Evolutionary conservation across 2,329 filamentous ascomycete genomes (phyloP).

Genomic region (Penicillium sp.): DNA sequence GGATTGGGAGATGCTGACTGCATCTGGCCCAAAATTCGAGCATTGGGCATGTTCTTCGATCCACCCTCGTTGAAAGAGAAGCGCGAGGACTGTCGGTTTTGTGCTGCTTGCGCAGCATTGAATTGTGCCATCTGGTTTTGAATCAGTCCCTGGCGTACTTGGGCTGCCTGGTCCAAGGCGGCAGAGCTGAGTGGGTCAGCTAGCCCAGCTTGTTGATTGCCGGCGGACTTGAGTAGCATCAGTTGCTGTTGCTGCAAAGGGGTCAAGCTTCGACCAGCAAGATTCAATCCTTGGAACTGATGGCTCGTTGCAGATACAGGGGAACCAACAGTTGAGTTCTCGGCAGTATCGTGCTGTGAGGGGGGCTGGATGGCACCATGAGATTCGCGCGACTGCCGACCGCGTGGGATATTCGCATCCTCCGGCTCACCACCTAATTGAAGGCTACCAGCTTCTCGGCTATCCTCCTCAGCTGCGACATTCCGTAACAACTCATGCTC

Average conservation of each 20-base stretch:
- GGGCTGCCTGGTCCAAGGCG: conserved; percentile 44
- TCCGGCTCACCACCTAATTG: conserved; percentile 93
- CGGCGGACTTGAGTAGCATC: conserved; percentile 61
- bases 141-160: conserved; percentile 47
- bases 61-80: conserved; percentile 79
- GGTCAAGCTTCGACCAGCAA: conserved; percentile 72
- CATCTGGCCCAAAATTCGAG: conserved; percentile 56
- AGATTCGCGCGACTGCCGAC: conserved; percentile 57
- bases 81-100: conserved; percentile 80
- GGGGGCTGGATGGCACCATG: conserved; percentile 73
- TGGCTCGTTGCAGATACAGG: conserved; percentile 43
- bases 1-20: conserved; percentile 41
- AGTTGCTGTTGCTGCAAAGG: conserved; percentile 77
- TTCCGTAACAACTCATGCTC: conserved; percentile 58
- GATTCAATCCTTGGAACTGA: conserved; percentile 57
- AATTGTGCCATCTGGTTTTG: conserved; percentile 51
- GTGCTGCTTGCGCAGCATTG: conserved; percentile 60
- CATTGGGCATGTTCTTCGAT: conserved; percentile 57
- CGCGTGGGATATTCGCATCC: conserved; percentile 61
- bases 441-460: conserved; percentile 79
- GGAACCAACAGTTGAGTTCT: conserved; percentile 44
- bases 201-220: conserved; percentile 63
- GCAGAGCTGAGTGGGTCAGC: conserved; percentile 41
- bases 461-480: conserved; percentile 65
- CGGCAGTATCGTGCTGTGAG: conserved; percentile 64